Conservation (phyloP, 2,329 filamentous ascomycete species). For the Nannizzia gypsea region DNA sequence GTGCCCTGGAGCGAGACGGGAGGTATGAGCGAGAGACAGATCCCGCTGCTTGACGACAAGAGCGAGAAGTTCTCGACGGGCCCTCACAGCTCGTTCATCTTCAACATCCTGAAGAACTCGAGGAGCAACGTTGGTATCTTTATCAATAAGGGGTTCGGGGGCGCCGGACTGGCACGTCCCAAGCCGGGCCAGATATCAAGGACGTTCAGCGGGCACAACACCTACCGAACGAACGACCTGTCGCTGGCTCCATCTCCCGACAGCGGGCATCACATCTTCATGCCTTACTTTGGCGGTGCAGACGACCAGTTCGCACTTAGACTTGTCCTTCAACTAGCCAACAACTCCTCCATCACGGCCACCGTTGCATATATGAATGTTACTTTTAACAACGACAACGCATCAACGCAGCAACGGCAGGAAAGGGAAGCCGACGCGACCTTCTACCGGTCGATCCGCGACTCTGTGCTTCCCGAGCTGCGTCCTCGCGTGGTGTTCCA, state of each 20-base stretch:
- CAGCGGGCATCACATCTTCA: slow-evolving; percentile 69
- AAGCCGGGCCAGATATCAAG: slow-evolving; percentile 29
- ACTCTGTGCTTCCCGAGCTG: slow-evolving; percentile 43
- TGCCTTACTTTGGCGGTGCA: slow-evolving; percentile 72
- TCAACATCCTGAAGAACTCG: slow-evolving; percentile 50
- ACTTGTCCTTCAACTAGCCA: slow-evolving; percentile 71
- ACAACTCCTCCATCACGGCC: slow-evolving; percentile 65
- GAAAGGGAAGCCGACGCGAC: slow-evolving; percentile 35
- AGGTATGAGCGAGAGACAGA: slow-evolving; percentile 55
- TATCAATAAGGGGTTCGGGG: slow-evolving; percentile 58
- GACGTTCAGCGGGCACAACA: slow-evolving; percentile 46
- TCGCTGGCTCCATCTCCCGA: slow-evolving; percentile 49
- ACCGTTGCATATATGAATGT: slow-evolving; percentile 55
- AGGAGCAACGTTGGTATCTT: slow-evolving; percentile 63
- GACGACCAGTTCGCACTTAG: slow-evolving; percentile 73
- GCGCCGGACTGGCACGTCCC: slow-evolving; percentile 20
- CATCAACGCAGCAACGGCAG: slow-evolving; percentile 8
- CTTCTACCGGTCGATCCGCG: slow-evolving; percentile 47
- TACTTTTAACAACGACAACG: slow-evolving; percentile 5
- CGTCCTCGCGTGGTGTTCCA: slow-evolving; percentile 47
- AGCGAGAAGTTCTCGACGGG: slow-evolving; percentile 46
- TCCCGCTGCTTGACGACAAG: slow-evolving; percentile 40
- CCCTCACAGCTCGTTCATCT: slow-evolving; percentile 63
- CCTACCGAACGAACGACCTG: slow-evolving; percentile 48
- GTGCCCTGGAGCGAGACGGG: slow-evolving; percentile 86